These are phyloP conservation scores for Elaeagnus macrophylla DNA, from an alignment of 306 rosid species.

Conservation along the genomic window DNA sequence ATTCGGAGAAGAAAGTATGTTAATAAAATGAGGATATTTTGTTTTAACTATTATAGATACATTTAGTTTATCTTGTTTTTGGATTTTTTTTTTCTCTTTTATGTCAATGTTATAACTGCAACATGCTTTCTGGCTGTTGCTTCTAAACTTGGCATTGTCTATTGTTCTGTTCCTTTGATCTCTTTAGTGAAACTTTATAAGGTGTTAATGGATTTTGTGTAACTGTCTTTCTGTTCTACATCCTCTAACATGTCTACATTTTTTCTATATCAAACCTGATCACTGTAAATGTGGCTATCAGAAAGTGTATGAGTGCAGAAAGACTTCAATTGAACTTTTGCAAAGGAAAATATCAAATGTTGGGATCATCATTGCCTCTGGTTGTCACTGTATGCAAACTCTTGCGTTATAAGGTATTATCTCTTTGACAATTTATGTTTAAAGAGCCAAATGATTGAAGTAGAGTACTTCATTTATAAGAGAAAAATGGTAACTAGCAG, in stretches of 20 bases:
- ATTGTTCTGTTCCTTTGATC: neutral
- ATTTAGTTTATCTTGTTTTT: too few species aligned
- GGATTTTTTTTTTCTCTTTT: too few species aligned
- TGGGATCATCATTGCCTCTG: slow-evolving; percentile 55
- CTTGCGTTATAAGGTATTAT: slow-evolving; percentile 61
- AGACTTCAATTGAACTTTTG: slow-evolving; percentile 49
- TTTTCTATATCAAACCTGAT: neutral
- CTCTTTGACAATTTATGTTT: neutral
- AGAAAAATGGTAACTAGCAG: too few species aligned
- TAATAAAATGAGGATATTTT: too few species aligned
- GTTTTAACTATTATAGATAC: too few species aligned
- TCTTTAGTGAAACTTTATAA: neutral
- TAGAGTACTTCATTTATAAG: too few species aligned
- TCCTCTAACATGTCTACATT: neutral
- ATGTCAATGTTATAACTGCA: neutral
- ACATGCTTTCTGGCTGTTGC: slow-evolving; percentile 1
- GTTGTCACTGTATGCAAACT: slow-evolving; percentile 56
- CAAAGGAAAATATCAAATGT: slow-evolving; percentile 40
- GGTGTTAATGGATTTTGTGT: neutral
- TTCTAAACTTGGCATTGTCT: neutral
- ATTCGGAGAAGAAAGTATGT: too few species aligned
- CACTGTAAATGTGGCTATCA: slow-evolving; percentile 28
- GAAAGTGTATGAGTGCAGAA: slow-evolving; percentile 61
- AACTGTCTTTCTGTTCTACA: slow-evolving; percentile 5
- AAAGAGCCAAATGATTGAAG: too few species aligned